phyloP scores from a whole-genome alignment of 176 grass and related monocot species.

The bread wheat (Triticum aestivum) region DNA sequence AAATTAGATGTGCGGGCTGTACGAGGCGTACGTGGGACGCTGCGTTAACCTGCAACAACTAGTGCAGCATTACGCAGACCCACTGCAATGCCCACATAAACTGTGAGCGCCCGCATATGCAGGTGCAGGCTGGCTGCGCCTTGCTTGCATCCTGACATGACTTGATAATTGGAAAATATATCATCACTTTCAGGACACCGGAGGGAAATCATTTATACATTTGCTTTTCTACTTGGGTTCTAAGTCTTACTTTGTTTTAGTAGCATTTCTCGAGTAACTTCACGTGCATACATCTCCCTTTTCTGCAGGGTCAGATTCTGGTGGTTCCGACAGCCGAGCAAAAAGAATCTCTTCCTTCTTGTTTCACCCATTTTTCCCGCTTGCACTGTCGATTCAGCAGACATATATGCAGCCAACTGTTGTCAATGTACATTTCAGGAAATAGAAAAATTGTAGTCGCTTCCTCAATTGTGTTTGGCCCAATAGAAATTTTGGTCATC shows the following conservation, averaged over 20 bases:
- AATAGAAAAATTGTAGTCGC: constrained; percentile 36
- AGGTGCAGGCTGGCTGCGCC: no score
- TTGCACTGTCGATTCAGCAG: constrained; percentile 91
- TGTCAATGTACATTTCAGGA: constrained; percentile 89
- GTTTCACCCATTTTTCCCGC: constrained; percentile 85
- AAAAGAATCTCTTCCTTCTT: constrained; percentile 76
- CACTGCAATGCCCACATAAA: no score
- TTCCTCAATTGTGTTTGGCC: constrained; percentile 32
- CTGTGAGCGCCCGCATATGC: no score
- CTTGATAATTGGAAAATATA: not conserved
- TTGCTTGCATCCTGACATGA: not conserved
- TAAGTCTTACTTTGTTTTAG: not conserved
- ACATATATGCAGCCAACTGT: constrained; percentile 89
- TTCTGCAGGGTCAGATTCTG: constrained; percentile 64
- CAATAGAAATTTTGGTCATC: constrained; percentile 30
- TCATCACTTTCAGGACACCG: not conserved
- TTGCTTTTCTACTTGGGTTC: not conserved
- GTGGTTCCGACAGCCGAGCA: constrained; percentile 47
- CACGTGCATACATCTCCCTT: not conserved
- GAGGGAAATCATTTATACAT: not conserved
- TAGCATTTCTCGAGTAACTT: not conserved
- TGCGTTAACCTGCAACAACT: no score
- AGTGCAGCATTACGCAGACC: no score
- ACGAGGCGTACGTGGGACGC: no score
- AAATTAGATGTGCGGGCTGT: no score